Evolutionary conservation across 305 asterid species (phyloP), one percentile per base, ranked within the genome.

Genomic region (Caryopteris hybrid): DNA sequence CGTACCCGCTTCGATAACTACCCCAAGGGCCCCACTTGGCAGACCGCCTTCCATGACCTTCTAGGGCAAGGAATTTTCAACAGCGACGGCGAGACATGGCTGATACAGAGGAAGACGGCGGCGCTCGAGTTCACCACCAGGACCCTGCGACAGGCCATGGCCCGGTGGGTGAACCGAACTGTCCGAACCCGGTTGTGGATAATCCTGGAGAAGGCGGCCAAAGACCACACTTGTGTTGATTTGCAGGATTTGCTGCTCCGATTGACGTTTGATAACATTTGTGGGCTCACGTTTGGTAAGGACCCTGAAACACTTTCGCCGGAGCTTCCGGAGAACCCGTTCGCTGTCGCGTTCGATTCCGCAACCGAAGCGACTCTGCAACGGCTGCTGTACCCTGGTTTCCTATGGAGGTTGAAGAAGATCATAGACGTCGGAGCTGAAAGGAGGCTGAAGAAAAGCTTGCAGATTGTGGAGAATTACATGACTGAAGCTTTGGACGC

Each of bases 141-240:
- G 61, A 87, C 95, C 1, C 89, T 88, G 9, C 88, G 95, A 4
- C 95, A 85, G 72, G 95, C 95, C 55, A 85, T 88, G 95, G 84
- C 85, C 18, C 58, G 92, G 61, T 88, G 95, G 95, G 92, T 88
- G 54, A 88, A 69, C 81, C 75, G 90, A 69, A 85, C 90, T 0
- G 85, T 88, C 11, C 55, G 89, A 9, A 85, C 88, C 64, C 80
- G 95, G 4, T 62, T 88, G 0, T 88, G 90, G 95, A 36, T 84
- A n/a, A 85, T 88, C 20, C 46, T 85, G 5, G 83, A 85, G 27
- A 85, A 84, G 77, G 87, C 95, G 2, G 71, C 84, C 3, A 66
- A 53, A 38, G 82, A 88, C 1, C 74, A 68, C 4, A 69, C 64
- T 7, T 41, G 79, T 0, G 88, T 88, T 2, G 90, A 88, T 36